These are phyloP conservation scores for Solanum neorickii DNA, from an alignment of 257 asterid genomes.

Conservation along the genomic window DNA sequence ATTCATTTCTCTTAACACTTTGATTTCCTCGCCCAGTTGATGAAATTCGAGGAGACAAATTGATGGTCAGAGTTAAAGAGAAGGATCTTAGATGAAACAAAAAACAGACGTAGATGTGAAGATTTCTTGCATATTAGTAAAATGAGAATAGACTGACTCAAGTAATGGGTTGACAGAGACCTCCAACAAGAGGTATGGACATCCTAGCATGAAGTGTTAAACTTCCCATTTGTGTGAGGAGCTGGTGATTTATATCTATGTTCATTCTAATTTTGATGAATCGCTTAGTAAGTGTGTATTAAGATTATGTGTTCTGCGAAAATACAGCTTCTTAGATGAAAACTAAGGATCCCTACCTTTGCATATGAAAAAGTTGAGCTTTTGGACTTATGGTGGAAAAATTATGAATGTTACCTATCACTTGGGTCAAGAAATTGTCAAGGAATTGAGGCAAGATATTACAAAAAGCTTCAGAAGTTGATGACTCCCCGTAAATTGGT, in stretches of 20 bases:
- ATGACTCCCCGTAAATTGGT: no score
- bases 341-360: neutral
- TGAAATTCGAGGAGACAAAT: constrained; percentile 31
- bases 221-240: neutral
- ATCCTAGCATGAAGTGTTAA: neutral
- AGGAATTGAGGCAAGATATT: no score
- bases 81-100: neutral
- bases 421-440: no score
- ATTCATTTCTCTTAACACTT: neutral
- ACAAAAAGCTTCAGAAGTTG: no score
- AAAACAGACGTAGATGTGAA: neutral
- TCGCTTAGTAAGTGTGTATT: neutral
- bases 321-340: neutral
- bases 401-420: neutral
- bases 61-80: neutral
- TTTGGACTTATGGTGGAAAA: neutral
- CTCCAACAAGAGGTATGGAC: neutral
- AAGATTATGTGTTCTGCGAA: neutral
- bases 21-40: constrained; percentile 13
- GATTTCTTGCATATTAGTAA: neutral
- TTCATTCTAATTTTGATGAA: neutral
- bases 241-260: neutral
- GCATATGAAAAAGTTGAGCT: neutral
- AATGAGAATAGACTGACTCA: neutral
- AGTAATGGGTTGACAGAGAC: no score